Base-by-base conservation (phyloP, 192 early-diverging fungal species). In the Powellomyces hirtus region DNA sequence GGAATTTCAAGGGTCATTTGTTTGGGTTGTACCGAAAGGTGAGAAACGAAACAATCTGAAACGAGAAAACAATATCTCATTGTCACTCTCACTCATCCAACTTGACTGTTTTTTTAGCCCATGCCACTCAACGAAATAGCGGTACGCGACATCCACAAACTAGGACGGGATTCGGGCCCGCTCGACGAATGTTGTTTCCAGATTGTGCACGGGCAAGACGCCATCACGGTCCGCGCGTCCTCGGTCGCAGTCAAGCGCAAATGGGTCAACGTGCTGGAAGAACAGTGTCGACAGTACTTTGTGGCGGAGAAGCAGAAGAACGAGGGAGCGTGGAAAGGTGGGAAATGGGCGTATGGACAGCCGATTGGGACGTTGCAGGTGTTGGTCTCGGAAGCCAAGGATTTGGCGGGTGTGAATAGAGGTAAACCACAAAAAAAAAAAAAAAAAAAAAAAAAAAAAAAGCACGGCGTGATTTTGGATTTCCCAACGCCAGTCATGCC, bases 141-240 rank as follows among this genome's bases (percentile, higher is more conserved):
- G 27, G 53, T 75, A 22, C 59, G 74, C 22, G 79, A 84, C 26
- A 63, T 66, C 30, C 68, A 75, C 24, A 59, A 66, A 33, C 24
- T 78, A 7, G 59, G 57, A n/a, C 53, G 70, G 16, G 70, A 83
- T 22, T 55, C 62, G 33, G 65, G 57, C 0, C 26, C 62, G 38
- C 63, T 59, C 60, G 84, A 86, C 69, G 83, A 88, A 38, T 72
- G 74, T 4, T 79, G 75, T 6, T 88, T 90, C 76, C 89, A 90
- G 70, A 75, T 90, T 33, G 75, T 84, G 20, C 79, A 83, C 31
- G 73, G 74, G 18, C 71, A 79, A 46, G 70, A 81, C 33, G 74
- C 85, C 0, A 75, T 90, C 16, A 82, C 82, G 5, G 52, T 90
- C 22, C 79, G 82, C 31, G 77, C 85, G 2, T 62, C 83, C 2